A percentile compares a stretch with the other conserved stretches of the same genome.
Evolutionary conservation across 768 basidiomycete genomes (phyloP).

Genomic region (Mycena rebaudengoi): DNA sequence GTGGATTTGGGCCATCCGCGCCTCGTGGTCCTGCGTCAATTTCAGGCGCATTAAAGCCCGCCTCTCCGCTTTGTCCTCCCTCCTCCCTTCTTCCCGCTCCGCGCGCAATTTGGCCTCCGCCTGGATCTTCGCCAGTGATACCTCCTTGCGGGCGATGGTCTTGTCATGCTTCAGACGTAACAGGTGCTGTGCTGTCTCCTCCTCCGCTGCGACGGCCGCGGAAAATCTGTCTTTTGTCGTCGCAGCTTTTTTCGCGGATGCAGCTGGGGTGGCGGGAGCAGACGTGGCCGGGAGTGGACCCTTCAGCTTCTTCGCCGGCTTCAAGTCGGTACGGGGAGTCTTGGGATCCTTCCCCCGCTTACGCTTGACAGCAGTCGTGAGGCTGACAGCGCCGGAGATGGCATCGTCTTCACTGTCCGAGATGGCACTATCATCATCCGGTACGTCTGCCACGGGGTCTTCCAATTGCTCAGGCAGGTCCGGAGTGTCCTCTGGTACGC

Average conservation of each 20-base stretch:
- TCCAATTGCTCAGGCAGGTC: not conserved
- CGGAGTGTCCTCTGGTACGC: not conserved
- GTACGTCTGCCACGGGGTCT: no score
- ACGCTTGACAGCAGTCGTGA: not conserved
- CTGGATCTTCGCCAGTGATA: not conserved
- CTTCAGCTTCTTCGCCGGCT: not conserved
- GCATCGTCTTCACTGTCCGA: not conserved
- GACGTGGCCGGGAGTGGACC: not conserved
- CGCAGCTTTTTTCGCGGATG: not conserved
- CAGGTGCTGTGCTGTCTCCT: conserved; percentile 1
- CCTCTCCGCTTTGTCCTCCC: not conserved
- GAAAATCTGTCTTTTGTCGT: conserved; percentile 9
- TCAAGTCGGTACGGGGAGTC: not conserved
- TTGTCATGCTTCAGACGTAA: not conserved
- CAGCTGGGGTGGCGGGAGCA: not conserved
- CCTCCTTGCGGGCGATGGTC: not conserved
- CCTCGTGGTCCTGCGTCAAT: conserved; percentile 39
- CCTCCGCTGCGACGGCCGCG: not conserved
- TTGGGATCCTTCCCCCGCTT: not conserved
- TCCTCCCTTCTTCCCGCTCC: not conserved
- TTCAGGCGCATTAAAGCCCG: conserved; percentile 26
- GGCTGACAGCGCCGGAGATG: not conserved
- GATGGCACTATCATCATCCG: not conserved
- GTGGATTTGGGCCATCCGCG: not conserved
- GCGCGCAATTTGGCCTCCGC: not conserved